Percentiles rank a stretch among this genome's conserved stretches.
These are phyloP conservation scores for Hortaea sp. DNA, from an alignment of 2,329 filamentous ascomycete species.

Conservation along the genomic window DNA sequence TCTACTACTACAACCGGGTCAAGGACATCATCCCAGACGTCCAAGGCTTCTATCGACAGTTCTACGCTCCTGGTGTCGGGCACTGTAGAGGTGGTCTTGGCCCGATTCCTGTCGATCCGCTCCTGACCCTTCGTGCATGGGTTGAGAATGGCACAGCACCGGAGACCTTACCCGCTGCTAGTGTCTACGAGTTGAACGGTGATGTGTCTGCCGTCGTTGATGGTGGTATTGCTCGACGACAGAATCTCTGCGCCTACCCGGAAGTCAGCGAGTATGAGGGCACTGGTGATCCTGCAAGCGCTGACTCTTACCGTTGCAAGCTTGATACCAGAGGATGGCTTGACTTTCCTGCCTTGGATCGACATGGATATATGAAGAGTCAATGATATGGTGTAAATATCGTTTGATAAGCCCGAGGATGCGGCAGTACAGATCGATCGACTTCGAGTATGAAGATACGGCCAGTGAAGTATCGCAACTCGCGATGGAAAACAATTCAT, in stretches of 20 bases:
- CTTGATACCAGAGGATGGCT: background rate
- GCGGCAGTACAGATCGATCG: too few species aligned
- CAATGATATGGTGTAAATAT: too few species aligned
- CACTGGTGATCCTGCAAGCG: constrained; percentile 5
- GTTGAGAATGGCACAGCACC: constrained; percentile 22
- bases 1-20: constrained; percentile 29
- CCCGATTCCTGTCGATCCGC: constrained; percentile 10
- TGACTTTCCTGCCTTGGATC: background rate
- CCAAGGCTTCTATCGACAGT: constrained; percentile 28
- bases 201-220: too few species aligned
- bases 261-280: constrained; percentile 9
- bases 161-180: constrained; percentile 11
- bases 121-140: constrained; percentile 13
- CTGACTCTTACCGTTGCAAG: background rate
- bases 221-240: too few species aligned
- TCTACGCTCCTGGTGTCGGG: constrained; percentile 29
- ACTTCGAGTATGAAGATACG: too few species aligned
- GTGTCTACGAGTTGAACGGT: background rate
- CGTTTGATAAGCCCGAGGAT: too few species aligned
- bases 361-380: too few species aligned
- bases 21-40: constrained; percentile 16
- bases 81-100: constrained; percentile 29
- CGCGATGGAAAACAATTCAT: too few species aligned
- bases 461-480: too few species aligned
- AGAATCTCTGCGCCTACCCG: constrained; percentile 10